phyloP scores from a whole-genome alignment of 805 yeast genomes.

The Wickerhamomyces pijperi region DNA sequence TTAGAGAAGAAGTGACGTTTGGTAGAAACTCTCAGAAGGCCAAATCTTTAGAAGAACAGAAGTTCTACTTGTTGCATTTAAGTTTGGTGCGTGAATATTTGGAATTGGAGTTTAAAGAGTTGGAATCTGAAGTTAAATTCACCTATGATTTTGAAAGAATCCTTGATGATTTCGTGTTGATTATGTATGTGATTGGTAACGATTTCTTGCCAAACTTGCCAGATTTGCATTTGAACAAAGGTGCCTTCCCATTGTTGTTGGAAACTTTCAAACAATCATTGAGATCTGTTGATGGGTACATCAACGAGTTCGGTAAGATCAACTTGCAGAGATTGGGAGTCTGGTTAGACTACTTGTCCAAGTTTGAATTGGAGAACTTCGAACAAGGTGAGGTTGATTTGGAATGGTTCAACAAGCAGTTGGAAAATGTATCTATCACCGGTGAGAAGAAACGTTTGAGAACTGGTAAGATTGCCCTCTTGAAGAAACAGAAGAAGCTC shows the following conservation, averaged over 20 bases:
- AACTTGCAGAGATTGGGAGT: conserved; percentile 59
- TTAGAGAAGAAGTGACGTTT: conserved; percentile 92
- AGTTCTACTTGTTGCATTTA: conserved; percentile 72
- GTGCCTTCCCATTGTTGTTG: conserved; percentile 89
- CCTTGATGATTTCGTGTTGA: conserved; percentile 84
- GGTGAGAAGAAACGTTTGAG: conserved; percentile 62
- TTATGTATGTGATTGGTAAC: conserved; percentile 92
- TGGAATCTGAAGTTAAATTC: conserved; percentile 53
- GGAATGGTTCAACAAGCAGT: conserved; percentile 82
- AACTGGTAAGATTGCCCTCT: conserved; percentile 50
- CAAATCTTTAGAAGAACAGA: conserved; percentile 60
- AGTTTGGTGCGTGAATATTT: conserved; percentile 85
- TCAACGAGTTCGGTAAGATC: conserved; percentile 74
- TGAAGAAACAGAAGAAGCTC: conserved; percentile 66
- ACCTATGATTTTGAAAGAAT: conserved; percentile 76
- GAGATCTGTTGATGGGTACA: conserved; percentile 66
- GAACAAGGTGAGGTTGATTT: conserved; percentile 77
- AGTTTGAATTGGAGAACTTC: conserved; percentile 77
- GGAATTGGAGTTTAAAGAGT: conserved; percentile 70
- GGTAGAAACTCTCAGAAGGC: conserved; percentile 38
- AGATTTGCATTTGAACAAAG: conserved; percentile 84
- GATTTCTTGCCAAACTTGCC: conserved; percentile 97
- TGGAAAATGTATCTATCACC: conserved; percentile 64
- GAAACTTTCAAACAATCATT: conserved; percentile 80
- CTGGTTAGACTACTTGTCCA: conserved; percentile 68